A percentile compares a stretch with the other conserved stretches of the same genome.
Evolutionary conservation across 2,329 filamentous ascomycete genomes (phyloP).

Genomic region (Septoria petroselini): DNA sequence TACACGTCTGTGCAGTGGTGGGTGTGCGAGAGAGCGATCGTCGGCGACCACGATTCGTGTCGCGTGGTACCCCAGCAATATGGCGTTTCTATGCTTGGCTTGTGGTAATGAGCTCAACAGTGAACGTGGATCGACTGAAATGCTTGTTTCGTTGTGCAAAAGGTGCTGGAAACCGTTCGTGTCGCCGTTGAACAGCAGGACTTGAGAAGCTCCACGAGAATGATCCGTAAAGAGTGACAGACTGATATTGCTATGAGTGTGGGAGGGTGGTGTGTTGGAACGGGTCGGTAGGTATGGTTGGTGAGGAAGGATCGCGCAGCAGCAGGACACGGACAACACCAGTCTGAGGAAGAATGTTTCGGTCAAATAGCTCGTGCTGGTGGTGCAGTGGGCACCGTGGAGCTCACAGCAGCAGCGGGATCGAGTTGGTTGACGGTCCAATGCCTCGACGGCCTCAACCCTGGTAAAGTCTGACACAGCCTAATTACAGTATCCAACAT

Average conservation of each 20-base stretch:
- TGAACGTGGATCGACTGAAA: background rate
- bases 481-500: constrained; percentile 14
- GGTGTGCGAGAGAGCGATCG: constrained; percentile 4
- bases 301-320: too few relatives aligned
- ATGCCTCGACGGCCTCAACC: constrained; percentile 15
- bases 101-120: background rate
- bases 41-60: constrained; percentile 5
- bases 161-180: too few relatives aligned
- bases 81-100: constrained; percentile 1
- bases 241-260: too few relatives aligned
- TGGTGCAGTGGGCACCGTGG: constrained; percentile 7
- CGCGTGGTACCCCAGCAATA: constrained; percentile 6
- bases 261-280: background rate
- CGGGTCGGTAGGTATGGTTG: background rate
- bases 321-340: too few relatives aligned
- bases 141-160: background rate
- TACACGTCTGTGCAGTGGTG: constrained; percentile 11
- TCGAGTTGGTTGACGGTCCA: constrained; percentile 4
- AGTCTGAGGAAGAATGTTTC: background rate
- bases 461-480: constrained; percentile 18
- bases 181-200: too few relatives aligned
- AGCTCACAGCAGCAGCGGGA: constrained; percentile 12
- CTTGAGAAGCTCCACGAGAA: too few relatives aligned
- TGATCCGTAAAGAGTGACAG: too few relatives aligned
- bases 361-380: background rate